phyloP scores from a whole-genome alignment of 495 filamentous ascomycete genomes.

The Aspergillus steynii region DNA sequence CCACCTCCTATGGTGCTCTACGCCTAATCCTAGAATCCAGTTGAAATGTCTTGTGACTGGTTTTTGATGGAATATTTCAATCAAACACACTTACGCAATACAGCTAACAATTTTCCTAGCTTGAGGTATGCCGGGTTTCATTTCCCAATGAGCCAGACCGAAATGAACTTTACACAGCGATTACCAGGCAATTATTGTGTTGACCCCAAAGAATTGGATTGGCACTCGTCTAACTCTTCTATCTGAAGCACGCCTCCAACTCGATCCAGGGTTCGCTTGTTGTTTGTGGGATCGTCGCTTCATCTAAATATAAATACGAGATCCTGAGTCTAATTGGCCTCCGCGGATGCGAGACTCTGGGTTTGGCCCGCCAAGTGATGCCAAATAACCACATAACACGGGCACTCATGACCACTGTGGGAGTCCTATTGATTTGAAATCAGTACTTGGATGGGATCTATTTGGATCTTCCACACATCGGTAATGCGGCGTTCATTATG shows the following conservation, averaged over 20 bases:
- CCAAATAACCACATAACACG: background rate
- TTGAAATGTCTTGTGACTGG: too few relatives aligned
- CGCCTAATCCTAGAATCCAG: too few relatives aligned
- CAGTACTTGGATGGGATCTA: background rate
- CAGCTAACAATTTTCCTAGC: background rate
- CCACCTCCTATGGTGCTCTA: too few relatives aligned
- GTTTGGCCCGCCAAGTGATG: slow-evolving; percentile 1
- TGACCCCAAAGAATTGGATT: background rate
- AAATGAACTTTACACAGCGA: background rate
- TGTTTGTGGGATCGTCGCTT: slow-evolving; percentile 6
- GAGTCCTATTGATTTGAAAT: background rate
- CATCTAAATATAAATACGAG: slow-evolving; percentile 24
- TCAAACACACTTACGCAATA: too few relatives aligned
- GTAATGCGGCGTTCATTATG: background rate
- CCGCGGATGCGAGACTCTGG: background rate
- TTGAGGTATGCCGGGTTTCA: too few relatives aligned
- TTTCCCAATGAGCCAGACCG: too few relatives aligned
- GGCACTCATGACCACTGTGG: background rate
- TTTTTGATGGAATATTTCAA: too few relatives aligned
- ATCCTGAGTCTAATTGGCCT: slow-evolving; percentile 11
- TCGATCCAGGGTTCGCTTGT: background rate
- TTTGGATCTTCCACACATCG: background rate
- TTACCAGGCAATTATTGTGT: background rate
- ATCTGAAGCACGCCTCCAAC: background rate
- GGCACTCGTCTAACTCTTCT: background rate